phyloP scores from a whole-genome alignment of 805 yeast genomes.

The Ogataea salicorniae region DNA sequence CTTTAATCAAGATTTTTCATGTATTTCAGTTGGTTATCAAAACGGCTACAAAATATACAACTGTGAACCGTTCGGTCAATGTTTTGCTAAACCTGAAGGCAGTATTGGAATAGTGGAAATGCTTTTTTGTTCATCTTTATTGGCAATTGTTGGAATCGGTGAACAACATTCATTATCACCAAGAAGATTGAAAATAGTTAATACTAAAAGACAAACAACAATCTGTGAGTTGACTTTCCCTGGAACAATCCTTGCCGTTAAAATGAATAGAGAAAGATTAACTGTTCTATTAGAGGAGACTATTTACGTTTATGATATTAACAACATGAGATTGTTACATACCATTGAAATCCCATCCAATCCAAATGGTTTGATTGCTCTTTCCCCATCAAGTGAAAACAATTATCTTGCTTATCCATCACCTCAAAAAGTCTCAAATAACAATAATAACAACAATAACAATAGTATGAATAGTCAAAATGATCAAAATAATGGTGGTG shows the following conservation, averaged over 20 bases:
- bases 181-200: constrained; percentile 75
- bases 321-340: constrained; percentile 78
- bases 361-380: constrained; percentile 54
- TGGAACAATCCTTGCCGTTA: constrained; percentile 66
- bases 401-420: constrained; percentile 69
- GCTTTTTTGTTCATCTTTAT: constrained; percentile 81
- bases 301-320: constrained; percentile 82
- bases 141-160: constrained; percentile 81
- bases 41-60: constrained; percentile 70
- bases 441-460: constrained; percentile 3
- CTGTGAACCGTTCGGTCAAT: constrained; percentile 78
- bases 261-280: constrained; percentile 77
- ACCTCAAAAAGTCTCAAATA: constrained; percentile 50
- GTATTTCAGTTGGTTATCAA: constrained; percentile 68
- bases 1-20: constrained; percentile 84
- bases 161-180: constrained; percentile 73
- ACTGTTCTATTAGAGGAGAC: constrained; percentile 81
- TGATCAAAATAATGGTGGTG: constrained; percentile 3
- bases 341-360: constrained; percentile 64
- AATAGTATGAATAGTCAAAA: not conserved
- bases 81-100: constrained; percentile 49
- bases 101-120: constrained; percentile 79
- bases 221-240: constrained; percentile 93
- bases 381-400: constrained; percentile 48
- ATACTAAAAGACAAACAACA: constrained; percentile 62